Base-by-base conservation (phyloP, 2,329 filamentous ascomycete species). In the Pseudonectria buxi region DNA sequence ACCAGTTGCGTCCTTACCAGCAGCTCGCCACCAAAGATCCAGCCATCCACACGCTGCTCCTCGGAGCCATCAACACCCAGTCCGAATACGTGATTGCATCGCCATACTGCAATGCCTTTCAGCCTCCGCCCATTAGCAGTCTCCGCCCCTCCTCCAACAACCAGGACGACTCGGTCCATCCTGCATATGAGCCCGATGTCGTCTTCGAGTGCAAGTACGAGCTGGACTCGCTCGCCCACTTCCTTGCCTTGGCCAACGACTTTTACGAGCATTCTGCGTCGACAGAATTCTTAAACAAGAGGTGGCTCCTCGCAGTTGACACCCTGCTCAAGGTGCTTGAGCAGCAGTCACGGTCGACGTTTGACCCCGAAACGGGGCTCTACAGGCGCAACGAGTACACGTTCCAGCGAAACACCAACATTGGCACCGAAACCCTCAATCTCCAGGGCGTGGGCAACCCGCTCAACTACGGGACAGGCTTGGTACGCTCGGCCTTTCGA, bases 141-240 rank as follows among this genome's bases (percentile, higher is more conserved):
- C 70, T 96, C 1, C 64, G 71, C 4, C 68, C 82, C 6, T 81
- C 80, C 12, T 73, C 76, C 50, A 95, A 90, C 53, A 86, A 86
- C 3, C 86, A 95, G 57, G 75, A 82, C 14, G 92, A 98, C 54
- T 63, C 58, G 7, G 92, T 98, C 0, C 87, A 95, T 51, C 92
- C 92, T 1, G 70, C 72, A 1, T 96, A 94, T 56, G 88, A 96
- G 54, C 83, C 83, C 0, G 76, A 72, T 1, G 76, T 81, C 32
- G 92, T 98, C 4, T 98, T 95, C 47, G 92, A 98, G 63, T 98
- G 92, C 76, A 98, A 98, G 64, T 98, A 96, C 62, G 92, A 98
- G 66, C 78, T 98, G 14, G 92, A 98, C 63, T 95, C 89, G 7
- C 71, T 98, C 1, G 92, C 89, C 0, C 83, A 94, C 55, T 98